Conservation (phyloP, 2,329 filamentous ascomycete species). For the Trichoderma breve region DNA sequence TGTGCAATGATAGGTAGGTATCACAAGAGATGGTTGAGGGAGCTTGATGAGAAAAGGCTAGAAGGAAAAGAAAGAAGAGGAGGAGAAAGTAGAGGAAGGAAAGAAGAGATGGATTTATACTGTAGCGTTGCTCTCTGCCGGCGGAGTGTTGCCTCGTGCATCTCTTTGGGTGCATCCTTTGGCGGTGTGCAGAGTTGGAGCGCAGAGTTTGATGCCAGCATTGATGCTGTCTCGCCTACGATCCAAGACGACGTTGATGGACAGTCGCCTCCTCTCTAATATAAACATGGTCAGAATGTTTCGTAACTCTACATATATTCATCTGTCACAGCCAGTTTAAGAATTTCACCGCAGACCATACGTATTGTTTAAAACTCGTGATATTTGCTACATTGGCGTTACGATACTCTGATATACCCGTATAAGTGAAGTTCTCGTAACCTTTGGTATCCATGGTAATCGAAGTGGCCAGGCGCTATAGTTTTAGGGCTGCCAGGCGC, state of each 20-base stretch:
- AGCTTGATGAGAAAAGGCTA: background rate
- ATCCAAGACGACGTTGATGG: background rate
- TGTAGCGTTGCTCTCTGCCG: background rate
- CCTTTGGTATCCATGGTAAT: background rate
- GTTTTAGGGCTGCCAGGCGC: background rate
- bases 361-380: too few relatives aligned
- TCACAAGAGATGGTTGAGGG: background rate
- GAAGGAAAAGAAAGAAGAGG: background rate
- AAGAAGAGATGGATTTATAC: background rate
- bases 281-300: background rate
- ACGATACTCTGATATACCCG: too few relatives aligned
- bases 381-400: too few relatives aligned
- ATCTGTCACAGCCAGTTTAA: too few relatives aligned
- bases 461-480: background rate
- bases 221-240: background rate
- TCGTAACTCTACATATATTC: background rate
- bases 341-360: too few relatives aligned
- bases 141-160: rapidly evolving
- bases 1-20: background rate
- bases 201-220: background rate
- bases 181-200: background rate
- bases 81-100: background rate
- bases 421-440: background rate
- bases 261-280: background rate
- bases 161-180: background rate